Conservation (phyloP, 1,284 basidiomycete genomes). For the Rhodotorula sp. region DNA sequence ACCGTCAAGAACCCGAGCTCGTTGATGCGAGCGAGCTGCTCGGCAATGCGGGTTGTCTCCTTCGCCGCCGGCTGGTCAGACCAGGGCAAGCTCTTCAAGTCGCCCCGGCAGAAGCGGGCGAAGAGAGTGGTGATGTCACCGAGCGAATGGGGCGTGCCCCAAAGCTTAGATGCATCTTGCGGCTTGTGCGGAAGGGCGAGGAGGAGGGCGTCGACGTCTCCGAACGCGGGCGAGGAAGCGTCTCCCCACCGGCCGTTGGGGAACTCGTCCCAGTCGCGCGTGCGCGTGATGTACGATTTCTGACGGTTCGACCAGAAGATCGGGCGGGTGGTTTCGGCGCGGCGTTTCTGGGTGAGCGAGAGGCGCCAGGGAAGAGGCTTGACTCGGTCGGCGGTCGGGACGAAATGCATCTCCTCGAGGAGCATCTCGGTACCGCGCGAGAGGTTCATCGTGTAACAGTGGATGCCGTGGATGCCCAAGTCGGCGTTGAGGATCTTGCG, state of each 20-base stretch:
- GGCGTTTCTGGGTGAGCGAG: constrained; percentile 82
- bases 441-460: constrained; percentile 44
- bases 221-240: constrained; percentile 51
- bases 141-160: constrained; percentile 72
- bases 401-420: constrained; percentile 43
- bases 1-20: constrained; percentile 77
- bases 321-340: constrained; percentile 83
- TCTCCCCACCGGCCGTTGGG: constrained; percentile 54
- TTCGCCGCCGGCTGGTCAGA: constrained; percentile 77
- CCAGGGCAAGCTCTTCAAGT: constrained; percentile 77
- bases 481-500: constrained; percentile 36
- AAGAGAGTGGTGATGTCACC: constrained; percentile 78
- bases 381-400: constrained; percentile 43
- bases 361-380: constrained; percentile 48
- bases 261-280: constrained; percentile 48
- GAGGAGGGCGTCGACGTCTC: constrained; percentile 44
- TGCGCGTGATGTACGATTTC: constrained; percentile 85
- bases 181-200: constrained; percentile 53
- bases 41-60: constrained; percentile 80
- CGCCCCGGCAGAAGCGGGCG: constrained; percentile 61
- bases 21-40: constrained; percentile 74
- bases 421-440: constrained; percentile 44
- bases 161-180: constrained; percentile 66
- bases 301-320: constrained; percentile 95
- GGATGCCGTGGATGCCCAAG: constrained; percentile 39